Percentiles rank a stretch among this genome's conserved stretches.
These are phyloP conservation scores for Chytridium lagenaria DNA, from an alignment of 371 early-diverging fungal species.

Conservation along the genomic window DNA sequence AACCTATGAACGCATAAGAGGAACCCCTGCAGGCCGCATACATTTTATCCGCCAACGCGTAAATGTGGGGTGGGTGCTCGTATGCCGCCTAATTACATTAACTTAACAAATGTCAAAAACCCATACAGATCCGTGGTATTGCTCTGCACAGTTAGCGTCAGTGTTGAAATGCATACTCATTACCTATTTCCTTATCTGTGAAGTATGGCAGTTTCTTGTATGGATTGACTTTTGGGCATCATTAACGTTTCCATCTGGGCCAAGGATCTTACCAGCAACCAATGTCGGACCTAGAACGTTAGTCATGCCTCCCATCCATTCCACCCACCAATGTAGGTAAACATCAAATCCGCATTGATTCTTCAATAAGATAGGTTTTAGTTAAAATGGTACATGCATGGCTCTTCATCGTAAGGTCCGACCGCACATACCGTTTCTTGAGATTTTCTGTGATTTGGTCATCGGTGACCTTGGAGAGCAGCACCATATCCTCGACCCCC, in stretches of 20 bases:
- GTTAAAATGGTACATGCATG: neutral
- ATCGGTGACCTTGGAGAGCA: conserved; percentile 60
- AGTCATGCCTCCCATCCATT: neutral
- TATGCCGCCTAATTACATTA: conserved; percentile 47
- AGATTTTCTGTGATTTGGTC: conserved; percentile 63
- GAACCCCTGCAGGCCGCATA: conserved; percentile 18
- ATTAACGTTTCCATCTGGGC: neutral
- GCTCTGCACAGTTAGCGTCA: conserved; percentile 33
- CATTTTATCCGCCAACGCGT: conserved; percentile 64
- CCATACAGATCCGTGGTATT: conserved; percentile 51
- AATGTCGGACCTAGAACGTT: conserved; percentile 50
- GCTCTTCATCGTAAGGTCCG: too few relatives aligned
- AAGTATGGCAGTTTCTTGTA: conserved; percentile 63
- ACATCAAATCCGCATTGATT: conserved; percentile 59
- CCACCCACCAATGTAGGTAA: conserved; percentile 57
- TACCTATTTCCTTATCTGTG: conserved; percentile 61
- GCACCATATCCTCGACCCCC: conserved; percentile 64
- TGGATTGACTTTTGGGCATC: conserved; percentile 54
- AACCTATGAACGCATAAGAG: conserved; percentile 42
- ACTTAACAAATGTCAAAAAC: neutral
- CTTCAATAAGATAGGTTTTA: conserved; percentile 26
- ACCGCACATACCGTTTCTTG: conserved; percentile 51
- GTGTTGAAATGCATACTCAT: conserved; percentile 1
- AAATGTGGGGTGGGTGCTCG: conserved; percentile 64
- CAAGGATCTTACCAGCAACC: conserved; percentile 45